Evolutionary conservation across 2,329 filamentous ascomycete genomes (phyloP).

Genomic region (Orbilia blumenaviensis): DNA sequence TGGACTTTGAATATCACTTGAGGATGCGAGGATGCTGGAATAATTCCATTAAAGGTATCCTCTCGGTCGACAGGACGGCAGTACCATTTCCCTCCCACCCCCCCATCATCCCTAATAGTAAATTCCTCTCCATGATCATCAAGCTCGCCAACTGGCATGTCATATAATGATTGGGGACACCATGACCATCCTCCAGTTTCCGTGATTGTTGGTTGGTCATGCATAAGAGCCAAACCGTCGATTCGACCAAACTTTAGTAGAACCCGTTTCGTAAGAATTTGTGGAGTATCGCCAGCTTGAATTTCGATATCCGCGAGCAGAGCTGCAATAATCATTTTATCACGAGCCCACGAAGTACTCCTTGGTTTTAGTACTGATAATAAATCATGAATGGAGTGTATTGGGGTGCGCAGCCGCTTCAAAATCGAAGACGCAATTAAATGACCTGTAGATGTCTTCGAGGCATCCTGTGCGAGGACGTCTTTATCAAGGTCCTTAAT

Average conservation of each 20-base stretch:
- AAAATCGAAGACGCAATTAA: constrained; percentile 21
- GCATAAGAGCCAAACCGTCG: not conserved
- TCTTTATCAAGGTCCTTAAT: constrained; percentile 36
- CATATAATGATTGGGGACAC: constrained; percentile 18
- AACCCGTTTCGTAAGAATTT: constrained; percentile 17
- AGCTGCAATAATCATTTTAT: constrained; percentile 56
- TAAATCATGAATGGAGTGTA: constrained; percentile 53
- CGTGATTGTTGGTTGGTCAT: constrained; percentile 4
- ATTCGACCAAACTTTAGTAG: not conserved
- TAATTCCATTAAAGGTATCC: constrained; percentile 17
- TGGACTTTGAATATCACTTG: constrained; percentile 15
- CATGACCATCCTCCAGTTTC: constrained; percentile 30
- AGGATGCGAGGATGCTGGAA: constrained; percentile 13
- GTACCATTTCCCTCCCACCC: not conserved
- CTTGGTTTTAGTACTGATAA: constrained; percentile 54
- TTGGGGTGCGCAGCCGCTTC: constrained; percentile 3
- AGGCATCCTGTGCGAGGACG: constrained; percentile 8
- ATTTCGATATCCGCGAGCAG: constrained; percentile 42
- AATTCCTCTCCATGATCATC: not conserved
- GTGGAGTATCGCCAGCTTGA: not conserved
- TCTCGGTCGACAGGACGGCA: constrained; percentile 1
- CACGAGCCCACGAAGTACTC: constrained; percentile 56
- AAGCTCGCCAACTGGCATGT: constrained; percentile 2
- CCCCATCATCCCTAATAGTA: not conserved
- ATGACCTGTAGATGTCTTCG: not conserved